Evolutionary conservation across 306 rosid species (phyloP), one percentile per base, ranked within the genome.

Genomic region (Quercus dentata): DNA sequence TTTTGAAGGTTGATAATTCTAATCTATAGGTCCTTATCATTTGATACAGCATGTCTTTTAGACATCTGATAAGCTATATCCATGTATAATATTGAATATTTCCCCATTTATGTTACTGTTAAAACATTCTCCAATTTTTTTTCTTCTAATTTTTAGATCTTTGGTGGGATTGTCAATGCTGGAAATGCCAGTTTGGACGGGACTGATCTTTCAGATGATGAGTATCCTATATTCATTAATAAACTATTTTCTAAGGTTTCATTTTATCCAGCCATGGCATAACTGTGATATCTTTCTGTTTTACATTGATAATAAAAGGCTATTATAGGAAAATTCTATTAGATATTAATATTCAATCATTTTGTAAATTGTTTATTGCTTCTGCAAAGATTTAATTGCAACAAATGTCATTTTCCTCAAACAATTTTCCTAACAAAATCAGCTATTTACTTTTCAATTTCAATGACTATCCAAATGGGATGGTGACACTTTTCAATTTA

Each of bases 401-500:
- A 27, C 75, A 71, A 74, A 63, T 82, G 58, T 76, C 63, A 28
- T 54, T 74, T 33, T 80, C 81, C 81, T 82, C 56, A 49, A 51
- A 82, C 68, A 63, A 27, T 71, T 71, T 90, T 85, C 98, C 93
- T 95, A 83, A 95, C 99, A 77, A 46, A 76, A 85, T 73, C 82
- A 95, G 99, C 88, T 95, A 93, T 86, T 75, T 91, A 77, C 87
- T 95, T 81, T 93, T 93, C 81, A 95, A 95, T 85, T 95, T 95
- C 81, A 95, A 95, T 74, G 99, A 95, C 79, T 95, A 88, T 75
- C 98, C 99, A 5, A 95, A 91, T 82, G 99, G 99, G 73, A 93
- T 95, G 97, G 99, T 95, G 92, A 90, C 99, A 63, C 98, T 95
- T 74, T 95, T 93, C 94, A 95, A 95, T 89, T 88, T 93, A 83